phyloP scores from a whole-genome alignment of 2,329 filamentous ascomycete genomes.

The Pyricularia sp. region DNA sequence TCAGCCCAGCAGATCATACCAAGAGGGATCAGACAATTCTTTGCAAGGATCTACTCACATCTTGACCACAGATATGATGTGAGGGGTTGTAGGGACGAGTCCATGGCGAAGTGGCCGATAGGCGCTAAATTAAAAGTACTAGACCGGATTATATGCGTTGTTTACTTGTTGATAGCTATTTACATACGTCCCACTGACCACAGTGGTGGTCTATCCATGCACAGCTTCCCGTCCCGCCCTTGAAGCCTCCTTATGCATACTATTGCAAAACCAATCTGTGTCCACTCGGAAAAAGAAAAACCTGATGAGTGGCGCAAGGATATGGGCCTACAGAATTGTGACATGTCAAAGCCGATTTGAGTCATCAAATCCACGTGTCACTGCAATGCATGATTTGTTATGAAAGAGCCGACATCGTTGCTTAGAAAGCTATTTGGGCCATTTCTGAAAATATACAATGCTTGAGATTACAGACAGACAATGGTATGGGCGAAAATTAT shows the following conservation, averaged over 20 bases:
- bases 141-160: not conserved
- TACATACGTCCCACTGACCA: not conserved
- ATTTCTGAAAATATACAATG: not conserved
- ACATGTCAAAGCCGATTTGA: too few species aligned
- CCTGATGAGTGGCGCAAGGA: too few species aligned
- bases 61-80: not conserved
- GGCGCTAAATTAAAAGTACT: not conserved
- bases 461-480: not conserved
- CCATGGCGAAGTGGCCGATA: not conserved
- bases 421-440: not conserved
- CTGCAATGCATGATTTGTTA: not conserved
- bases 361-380: not conserved
- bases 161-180: not conserved
- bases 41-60: conserved; percentile 41
- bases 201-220: not conserved
- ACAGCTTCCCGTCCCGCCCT: not conserved
- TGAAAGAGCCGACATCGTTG: not conserved
- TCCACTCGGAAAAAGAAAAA: too few species aligned
- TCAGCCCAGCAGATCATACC: conserved; percentile 34
- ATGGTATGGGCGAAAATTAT: not conserved
- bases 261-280: not conserved
- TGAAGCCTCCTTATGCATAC: not conserved
- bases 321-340: too few species aligned
- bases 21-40: conserved; percentile 45
- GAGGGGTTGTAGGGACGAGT: not conserved